Percentiles rank a stretch among this genome's conserved stretches.
phyloP scores from a whole-genome alignment of 169 alveolate species.

The Plasmodium gallinaceum region DNA sequence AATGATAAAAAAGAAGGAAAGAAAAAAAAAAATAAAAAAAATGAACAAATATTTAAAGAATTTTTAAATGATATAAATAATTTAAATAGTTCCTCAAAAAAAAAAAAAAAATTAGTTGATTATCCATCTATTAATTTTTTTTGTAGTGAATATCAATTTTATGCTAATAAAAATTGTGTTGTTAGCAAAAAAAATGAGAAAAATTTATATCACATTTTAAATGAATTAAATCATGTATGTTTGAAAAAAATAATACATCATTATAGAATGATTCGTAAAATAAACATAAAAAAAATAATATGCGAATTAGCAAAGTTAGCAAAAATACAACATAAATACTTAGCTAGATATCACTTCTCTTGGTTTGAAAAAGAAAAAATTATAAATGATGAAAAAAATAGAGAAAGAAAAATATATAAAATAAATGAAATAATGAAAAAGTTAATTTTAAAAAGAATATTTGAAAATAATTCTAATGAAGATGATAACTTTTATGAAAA shows the following conservation, averaged over 20 bases:
- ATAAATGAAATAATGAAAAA: conserved; percentile 23
- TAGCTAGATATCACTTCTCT: conserved; percentile 53
- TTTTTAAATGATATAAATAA: conserved; percentile 36
- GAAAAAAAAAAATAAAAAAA: conserved; percentile 39
- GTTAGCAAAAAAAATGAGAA: conserved; percentile 38
- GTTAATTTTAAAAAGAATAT: conserved; percentile 6
- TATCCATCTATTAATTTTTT: conserved; percentile 28
- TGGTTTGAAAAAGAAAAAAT: conserved; percentile 49
- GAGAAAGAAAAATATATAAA: conserved; percentile 2
- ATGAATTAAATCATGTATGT: conserved; percentile 17
- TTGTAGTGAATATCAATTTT: conserved; percentile 64
- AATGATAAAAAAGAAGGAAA: conserved; percentile 10
- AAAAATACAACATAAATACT: conserved; percentile 68
- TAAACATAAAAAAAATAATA: conserved; percentile 50
- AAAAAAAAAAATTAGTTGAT: conserved; percentile 18
- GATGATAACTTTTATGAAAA: no score
- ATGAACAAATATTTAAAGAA: conserved; percentile 37
- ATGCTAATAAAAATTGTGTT: conserved; percentile 49
- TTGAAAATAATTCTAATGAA: neutral
- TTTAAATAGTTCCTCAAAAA: conserved; percentile 12
- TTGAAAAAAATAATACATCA: conserved; percentile 44
- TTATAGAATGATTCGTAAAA: conserved; percentile 43
- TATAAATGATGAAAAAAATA: neutral
- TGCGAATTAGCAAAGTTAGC: conserved; percentile 33
- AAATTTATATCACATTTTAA: conserved; percentile 19